phyloP scores from a whole-genome alignment of 495 filamentous ascomycete genomes.

The Podospora bellae-mahoneyi region DNA sequence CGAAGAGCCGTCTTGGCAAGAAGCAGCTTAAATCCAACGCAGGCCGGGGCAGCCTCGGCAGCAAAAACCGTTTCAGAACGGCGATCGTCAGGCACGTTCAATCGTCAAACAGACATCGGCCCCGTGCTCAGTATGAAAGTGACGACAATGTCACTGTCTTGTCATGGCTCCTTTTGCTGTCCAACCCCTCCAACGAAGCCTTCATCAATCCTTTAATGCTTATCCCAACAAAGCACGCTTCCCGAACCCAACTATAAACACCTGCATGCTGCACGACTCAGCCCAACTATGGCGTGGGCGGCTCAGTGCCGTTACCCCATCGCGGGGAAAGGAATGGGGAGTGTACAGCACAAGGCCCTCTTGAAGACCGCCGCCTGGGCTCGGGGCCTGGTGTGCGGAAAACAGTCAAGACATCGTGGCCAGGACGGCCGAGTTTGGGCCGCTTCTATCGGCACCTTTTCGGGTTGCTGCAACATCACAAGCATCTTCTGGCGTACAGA shows the following conservation, averaged over 20 bases:
- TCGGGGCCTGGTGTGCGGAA: background rate
- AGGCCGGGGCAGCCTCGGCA: constrained; percentile 25
- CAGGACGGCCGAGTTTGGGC: too few relatives aligned
- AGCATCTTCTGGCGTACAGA: background rate
- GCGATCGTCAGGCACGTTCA: constrained; percentile 30
- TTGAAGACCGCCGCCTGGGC: background rate
- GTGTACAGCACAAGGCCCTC: background rate
- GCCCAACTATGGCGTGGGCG: background rate
- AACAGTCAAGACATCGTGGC: background rate
- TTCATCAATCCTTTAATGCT: background rate
- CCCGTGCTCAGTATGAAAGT: background rate
- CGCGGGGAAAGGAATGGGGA: background rate
- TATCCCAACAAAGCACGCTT: background rate
- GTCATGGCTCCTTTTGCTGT: background rate
- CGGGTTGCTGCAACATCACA: background rate
- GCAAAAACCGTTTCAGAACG: constrained; percentile 36
- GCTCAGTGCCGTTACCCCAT: background rate
- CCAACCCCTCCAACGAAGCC: background rate
- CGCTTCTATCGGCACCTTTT: too few relatives aligned
- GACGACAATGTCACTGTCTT: background rate
- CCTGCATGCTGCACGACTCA: too few relatives aligned
- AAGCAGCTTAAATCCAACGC: constrained; percentile 13
- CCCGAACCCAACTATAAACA: too few relatives aligned
- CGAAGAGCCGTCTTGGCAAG: constrained; percentile 21
- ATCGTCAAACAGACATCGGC: constrained; percentile 11